phyloP scores from a whole-genome alignment of 768 basidiomycete species.

The Harrya chromipes region DNA sequence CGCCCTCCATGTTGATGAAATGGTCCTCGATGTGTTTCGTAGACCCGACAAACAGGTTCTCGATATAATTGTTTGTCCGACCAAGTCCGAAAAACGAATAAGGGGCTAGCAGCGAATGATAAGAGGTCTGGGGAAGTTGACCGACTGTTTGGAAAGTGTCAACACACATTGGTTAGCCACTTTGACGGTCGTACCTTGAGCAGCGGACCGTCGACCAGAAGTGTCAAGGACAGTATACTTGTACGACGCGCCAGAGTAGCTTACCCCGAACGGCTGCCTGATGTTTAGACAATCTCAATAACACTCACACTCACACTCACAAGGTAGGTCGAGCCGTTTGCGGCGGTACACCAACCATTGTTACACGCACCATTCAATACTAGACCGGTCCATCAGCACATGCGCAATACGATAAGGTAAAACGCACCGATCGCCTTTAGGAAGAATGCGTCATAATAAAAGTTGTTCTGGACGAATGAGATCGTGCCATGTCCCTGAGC shows the following conservation, averaged over 20 bases:
- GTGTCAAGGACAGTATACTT: slow-evolving; percentile 97
- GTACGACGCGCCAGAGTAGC: slow-evolving; percentile 91
- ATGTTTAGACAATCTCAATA: slow-evolving; percentile 2
- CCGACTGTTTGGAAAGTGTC: slow-evolving; percentile 52
- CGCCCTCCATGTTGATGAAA: slow-evolving; percentile 91
- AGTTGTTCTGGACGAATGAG: slow-evolving; percentile 91
- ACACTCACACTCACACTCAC: slow-evolving; percentile 48
- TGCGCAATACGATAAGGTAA: not conserved
- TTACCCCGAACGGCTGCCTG: slow-evolving; percentile 84
- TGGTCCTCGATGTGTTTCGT: slow-evolving; percentile 71
- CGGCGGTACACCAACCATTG: slow-evolving; percentile 69
- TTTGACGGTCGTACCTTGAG: slow-evolving; percentile 59
- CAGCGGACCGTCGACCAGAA: slow-evolving; percentile 80
- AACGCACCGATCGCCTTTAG: slow-evolving; percentile 86
- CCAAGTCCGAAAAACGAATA: slow-evolving; percentile 97
- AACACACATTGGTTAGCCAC: not conserved
- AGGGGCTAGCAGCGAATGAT: slow-evolving; percentile 86
- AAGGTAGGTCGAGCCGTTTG: slow-evolving; percentile 67
- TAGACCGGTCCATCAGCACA: slow-evolving; percentile 27
- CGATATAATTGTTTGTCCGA: slow-evolving; percentile 98
- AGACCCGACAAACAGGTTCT: slow-evolving; percentile 95
- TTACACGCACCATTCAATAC: slow-evolving; percentile 93
- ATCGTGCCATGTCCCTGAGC: slow-evolving; percentile 58
- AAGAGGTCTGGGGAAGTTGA: slow-evolving; percentile 90
- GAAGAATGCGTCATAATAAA: slow-evolving; percentile 99